Percentiles rank a stretch among this genome's conserved stretches.
phyloP scores from a whole-genome alignment of 805 yeast species.

The Wickerhamiella cacticola region DNA sequence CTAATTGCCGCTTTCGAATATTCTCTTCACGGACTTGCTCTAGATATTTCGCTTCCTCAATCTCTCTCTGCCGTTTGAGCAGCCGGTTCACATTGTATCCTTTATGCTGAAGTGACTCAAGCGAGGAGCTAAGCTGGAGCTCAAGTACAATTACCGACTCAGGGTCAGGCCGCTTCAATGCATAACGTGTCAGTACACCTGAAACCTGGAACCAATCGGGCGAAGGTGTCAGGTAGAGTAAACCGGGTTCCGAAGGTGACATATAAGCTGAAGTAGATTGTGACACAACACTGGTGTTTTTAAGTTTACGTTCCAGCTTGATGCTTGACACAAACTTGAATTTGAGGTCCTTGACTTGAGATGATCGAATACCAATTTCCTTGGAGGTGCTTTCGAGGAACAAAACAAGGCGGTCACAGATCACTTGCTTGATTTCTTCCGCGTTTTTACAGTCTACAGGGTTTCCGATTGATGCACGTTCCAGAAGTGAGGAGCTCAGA shows the following conservation, averaged over 20 bases:
- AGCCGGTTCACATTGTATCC: constrained; percentile 32
- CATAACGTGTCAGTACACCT: constrained; percentile 24
- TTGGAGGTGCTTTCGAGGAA: constrained; percentile 26
- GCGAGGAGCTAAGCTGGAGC: constrained; percentile 26
- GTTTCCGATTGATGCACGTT: constrained; percentile 24
- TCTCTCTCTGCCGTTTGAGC: constrained; percentile 21
- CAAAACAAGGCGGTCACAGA: constrained; percentile 27
- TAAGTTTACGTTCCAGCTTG: constrained; percentile 21
- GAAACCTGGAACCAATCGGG: constrained; percentile 32
- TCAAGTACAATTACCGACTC: constrained; percentile 31
- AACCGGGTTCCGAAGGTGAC: constrained; percentile 11
- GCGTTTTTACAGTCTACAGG: constrained; percentile 14
- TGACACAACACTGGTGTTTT: constrained; percentile 19
- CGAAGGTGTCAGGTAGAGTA: constrained; percentile 21
- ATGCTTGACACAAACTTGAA: constrained; percentile 24
- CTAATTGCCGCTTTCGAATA: not conserved
- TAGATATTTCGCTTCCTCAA: constrained; percentile 13
- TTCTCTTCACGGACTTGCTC: not conserved
- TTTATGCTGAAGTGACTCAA: constrained; percentile 27
- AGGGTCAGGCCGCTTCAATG: constrained; percentile 28
- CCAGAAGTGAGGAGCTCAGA: constrained; percentile 25
- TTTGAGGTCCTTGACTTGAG: constrained; percentile 16
- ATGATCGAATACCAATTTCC: constrained; percentile 8
- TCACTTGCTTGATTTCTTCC: constrained; percentile 18
- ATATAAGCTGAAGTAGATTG: constrained; percentile 18